Evolutionary conservation across 108 stramenopile species (phyloP).

Genomic region (Skeletonema costatum): DNA sequence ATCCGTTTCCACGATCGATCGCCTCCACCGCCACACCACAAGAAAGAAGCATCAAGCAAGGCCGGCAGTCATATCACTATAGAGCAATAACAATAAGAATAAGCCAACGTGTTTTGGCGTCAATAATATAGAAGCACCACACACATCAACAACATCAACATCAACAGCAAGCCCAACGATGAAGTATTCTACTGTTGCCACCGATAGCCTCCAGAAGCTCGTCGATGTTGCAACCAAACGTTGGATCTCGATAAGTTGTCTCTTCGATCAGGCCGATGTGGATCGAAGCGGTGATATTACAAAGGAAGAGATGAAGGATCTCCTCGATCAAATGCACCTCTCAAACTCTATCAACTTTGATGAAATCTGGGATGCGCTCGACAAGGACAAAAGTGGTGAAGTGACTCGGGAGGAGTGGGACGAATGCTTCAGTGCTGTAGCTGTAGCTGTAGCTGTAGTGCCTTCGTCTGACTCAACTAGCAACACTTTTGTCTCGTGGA

Average conservation of each 20-base stretch:
- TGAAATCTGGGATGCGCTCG: slow-evolving; percentile 8
- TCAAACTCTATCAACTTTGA: slow-evolving; percentile 8
- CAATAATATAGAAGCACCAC: too few relatives aligned
- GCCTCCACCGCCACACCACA: too few relatives aligned
- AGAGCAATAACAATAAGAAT: too few relatives aligned
- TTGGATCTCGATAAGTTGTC: slow-evolving; percentile 2
- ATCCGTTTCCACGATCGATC: too few relatives aligned
- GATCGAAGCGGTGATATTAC: slow-evolving; percentile 2
- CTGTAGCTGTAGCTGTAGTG: background rate
- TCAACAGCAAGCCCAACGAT: background rate
- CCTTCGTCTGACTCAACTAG: slow-evolving; percentile 9
- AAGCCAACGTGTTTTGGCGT: too few relatives aligned
- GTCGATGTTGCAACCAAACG: slow-evolving; percentile 8
- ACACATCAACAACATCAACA: background rate
- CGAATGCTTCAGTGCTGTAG: slow-evolving; percentile 1
- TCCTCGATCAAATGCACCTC: slow-evolving; percentile 7
- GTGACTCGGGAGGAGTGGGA: slow-evolving; percentile 6
- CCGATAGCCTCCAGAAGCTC: slow-evolving; percentile 8
- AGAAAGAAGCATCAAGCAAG: too few relatives aligned
- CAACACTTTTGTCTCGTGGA: slow-evolving; percentile 4
- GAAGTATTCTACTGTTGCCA: slow-evolving; percentile 7
- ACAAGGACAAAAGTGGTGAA: slow-evolving; percentile 8
- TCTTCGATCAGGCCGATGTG: slow-evolving; percentile 9
- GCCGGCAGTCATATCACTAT: too few relatives aligned
- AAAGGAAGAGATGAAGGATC: slow-evolving; percentile 10